Base-by-base conservation (phyloP, 805 yeast species). In the Ogataea nitratoaversa region DNA sequence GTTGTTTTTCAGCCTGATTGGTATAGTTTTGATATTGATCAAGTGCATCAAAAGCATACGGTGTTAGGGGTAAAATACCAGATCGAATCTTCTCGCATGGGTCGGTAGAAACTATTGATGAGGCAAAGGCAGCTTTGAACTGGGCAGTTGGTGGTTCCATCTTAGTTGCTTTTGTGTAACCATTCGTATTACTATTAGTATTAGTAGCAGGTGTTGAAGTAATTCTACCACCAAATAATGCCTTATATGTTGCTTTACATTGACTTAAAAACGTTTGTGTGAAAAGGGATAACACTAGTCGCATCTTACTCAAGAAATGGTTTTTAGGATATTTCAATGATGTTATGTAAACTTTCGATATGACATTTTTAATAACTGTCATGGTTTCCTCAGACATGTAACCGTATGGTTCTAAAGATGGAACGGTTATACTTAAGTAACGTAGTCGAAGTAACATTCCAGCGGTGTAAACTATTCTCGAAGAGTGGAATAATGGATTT, bases 241-340 rank as follows among this genome's bases (percentile, higher is more conserved):
- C 17, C 14, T 41, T 42, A 17, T 50, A 53, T 3, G 57, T 48
- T 8, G 40, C 36, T 24, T 57, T 59, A 42, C 80, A 70, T 55
- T 79, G 83, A 28, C 72, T 71, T 1, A 74, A 70, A 54, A 79
- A 81, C 0, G 85, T 79, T 50, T 79, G 83, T 13, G 76, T 67
- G 48, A 79, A 81, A 23, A 81, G 58, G 16, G 78, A 75, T 20
- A 81, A 59, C 20, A 81, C 77, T 37, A 79, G 66, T 40, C 76
- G 66, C 52, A 74, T 68, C 52, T 79, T 81, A 46, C 67, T 67
- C 40, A 81, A 57, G 38, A 72, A 71, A 50, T 68, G 68, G 55
- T 80, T 80, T 40, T 60, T 63, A 2, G 73, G 72, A 44, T 65
- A 69, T 28, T 50, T 49, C 34, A 55, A 47, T 8, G 68, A 56